phyloP scores from a whole-genome alignment of 768 basidiomycete species.

The Lactarius tabidus region DNA sequence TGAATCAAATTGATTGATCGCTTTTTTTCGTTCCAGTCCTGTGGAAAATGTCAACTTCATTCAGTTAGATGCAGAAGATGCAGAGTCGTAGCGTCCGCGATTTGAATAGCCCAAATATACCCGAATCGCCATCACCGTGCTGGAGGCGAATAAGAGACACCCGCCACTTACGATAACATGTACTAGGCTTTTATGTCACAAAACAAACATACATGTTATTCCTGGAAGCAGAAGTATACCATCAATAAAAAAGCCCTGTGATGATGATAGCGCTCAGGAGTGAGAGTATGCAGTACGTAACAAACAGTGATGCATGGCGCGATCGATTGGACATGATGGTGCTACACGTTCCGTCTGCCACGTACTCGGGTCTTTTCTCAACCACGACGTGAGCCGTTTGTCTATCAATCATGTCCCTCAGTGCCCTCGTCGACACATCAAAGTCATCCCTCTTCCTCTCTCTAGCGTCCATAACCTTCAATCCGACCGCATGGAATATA shows the following conservation, averaged over 20 bases:
- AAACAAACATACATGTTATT: no score
- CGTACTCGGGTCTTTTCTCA: background rate
- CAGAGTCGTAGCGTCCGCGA: background rate
- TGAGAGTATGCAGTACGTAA: background rate
- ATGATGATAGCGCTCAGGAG: no score
- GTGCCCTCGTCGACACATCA: slow-evolving; percentile 49
- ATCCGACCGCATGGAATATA: slow-evolving; percentile 95
- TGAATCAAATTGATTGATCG: background rate
- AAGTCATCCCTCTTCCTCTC: slow-evolving; percentile 64
- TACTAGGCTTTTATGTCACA: no score
- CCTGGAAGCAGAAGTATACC: no score
- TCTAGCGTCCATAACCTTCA: slow-evolving; percentile 75
- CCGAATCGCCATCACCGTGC: background rate
- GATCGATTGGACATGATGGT: background rate
- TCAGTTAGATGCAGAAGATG: slow-evolving; percentile 24
- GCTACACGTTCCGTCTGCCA: background rate
- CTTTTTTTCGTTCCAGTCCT: slow-evolving; percentile 13
- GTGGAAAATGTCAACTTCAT: slow-evolving; percentile 22
- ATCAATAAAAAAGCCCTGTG: no score
- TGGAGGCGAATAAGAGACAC: background rate
- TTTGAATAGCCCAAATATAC: background rate
- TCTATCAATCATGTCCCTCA: slow-evolving; percentile 31
- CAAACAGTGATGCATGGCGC: background rate
- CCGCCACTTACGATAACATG: no score
- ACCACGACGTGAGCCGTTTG: slow-evolving; percentile 8